phyloP scores from a whole-genome alignment of 2,329 filamentous ascomycete species.

The Aspergillus caelatus region DNA sequence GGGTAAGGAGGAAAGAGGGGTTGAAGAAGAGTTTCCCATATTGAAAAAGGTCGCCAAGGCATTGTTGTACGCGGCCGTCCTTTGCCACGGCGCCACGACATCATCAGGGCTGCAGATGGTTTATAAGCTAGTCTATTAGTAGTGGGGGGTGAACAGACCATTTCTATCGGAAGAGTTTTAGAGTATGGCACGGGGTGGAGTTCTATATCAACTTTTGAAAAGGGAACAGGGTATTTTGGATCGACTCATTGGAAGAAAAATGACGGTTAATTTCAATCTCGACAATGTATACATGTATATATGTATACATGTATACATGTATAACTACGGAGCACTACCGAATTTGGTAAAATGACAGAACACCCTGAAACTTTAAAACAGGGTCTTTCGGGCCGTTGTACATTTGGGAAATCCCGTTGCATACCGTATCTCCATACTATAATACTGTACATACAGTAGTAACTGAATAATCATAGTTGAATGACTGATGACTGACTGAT shows the following conservation, averaged over 20 bases:
- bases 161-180: no score
- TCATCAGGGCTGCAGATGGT: not conserved
- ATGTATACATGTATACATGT: no score
- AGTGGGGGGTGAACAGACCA: no score
- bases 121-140: not conserved
- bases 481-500: not conserved
- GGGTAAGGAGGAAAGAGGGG: not conserved
- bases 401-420: not conserved
- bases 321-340: no score
- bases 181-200: no score
- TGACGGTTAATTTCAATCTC: not conserved
- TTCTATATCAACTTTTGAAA: not conserved
- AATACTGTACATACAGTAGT: not conserved
- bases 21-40: not conserved
- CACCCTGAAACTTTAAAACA: not conserved
- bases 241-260: not conserved
- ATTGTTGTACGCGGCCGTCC: constrained; percentile 11
- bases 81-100: constrained; percentile 8
- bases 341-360: no score
- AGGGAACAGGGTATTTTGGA: not conserved
- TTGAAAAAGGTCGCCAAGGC: constrained; percentile 7
- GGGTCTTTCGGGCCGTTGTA: not conserved
- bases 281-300: no score
- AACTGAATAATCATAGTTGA: not conserved
- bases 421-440: not conserved